Percentiles rank a stretch among this genome's conserved stretches.
Evolutionary conservation across 2,329 filamentous ascomycete genomes (phyloP).

Genomic region (Verticillium zaregamsianum): DNA sequence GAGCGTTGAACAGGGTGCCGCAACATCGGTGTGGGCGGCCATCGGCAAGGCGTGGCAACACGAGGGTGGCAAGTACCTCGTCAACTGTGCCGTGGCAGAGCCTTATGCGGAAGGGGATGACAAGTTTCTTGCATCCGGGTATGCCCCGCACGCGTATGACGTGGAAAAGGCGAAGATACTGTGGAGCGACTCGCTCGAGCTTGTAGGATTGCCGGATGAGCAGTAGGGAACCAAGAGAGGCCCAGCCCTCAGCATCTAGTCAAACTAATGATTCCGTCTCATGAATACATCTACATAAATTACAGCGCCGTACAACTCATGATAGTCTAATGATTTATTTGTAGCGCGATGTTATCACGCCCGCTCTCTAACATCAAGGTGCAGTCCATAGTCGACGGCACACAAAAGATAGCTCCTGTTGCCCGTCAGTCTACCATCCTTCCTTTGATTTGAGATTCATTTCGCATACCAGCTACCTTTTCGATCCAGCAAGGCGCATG

Average conservation of each 20-base stretch:
- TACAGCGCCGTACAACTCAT: too few species aligned
- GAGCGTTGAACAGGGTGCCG: conserved; percentile 38
- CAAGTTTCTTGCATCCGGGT: neutral
- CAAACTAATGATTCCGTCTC: too few species aligned
- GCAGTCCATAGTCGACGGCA: too few species aligned
- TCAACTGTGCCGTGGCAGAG: conserved; percentile 25
- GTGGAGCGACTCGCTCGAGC: conserved; percentile 6
- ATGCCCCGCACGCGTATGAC: conserved; percentile 6
- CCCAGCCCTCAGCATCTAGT: too few species aligned
- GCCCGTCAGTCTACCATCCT: too few species aligned
- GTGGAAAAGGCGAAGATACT: conserved; percentile 11
- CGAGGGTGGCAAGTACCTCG: conserved; percentile 41
- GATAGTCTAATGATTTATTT: too few species aligned
- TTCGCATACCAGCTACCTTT: neutral
- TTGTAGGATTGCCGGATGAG: conserved; percentile 7
- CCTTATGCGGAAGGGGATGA: conserved; percentile 3
- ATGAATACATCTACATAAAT: too few species aligned
- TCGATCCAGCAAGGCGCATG: neutral
- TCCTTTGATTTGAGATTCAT: neutral
- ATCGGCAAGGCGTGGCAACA: conserved; percentile 35
- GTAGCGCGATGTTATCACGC: too few species aligned
- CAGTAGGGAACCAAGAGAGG: neutral
- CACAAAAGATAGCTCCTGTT: too few species aligned
- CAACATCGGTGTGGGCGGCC: conserved; percentile 41
- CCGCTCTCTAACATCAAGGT: too few species aligned